These are phyloP conservation scores for Cyclotella distinguenda DNA, from an alignment of 108 stramenopile genomes.

Conservation along the genomic window DNA sequence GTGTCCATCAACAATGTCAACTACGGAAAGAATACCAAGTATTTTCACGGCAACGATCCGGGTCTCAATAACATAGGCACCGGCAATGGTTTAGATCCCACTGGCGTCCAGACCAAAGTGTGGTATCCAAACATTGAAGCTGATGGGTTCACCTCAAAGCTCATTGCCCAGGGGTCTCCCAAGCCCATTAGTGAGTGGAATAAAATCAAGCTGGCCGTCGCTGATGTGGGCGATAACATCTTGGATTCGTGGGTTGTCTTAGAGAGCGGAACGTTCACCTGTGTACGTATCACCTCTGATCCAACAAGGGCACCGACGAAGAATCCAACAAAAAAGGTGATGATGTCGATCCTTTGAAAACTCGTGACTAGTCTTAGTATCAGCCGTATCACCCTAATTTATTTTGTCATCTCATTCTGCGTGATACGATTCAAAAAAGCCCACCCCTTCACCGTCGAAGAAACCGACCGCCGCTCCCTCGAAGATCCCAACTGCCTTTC, in stretches of 20 bases:
- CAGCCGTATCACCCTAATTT: no score
- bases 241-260: constrained; percentile 45
- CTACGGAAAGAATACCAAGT: constrained; percentile 28
- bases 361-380: no score
- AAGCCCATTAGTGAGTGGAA: constrained; percentile 5
- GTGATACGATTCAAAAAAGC: not conserved
- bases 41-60: constrained; percentile 46
- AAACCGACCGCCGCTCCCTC: no score
- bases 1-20: constrained; percentile 47
- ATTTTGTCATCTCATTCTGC: not conserved
- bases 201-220: constrained; percentile 35
- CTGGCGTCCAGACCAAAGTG: not conserved
- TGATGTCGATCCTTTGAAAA: no score
- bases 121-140: constrained; percentile 32
- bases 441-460: not conserved
- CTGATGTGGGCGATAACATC: constrained; percentile 29
- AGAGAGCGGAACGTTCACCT: constrained; percentile 29
- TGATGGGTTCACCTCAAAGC: constrained; percentile 40
- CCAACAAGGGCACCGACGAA: not conserved
- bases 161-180: constrained; percentile 30
- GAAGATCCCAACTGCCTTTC: no score
- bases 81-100: constrained; percentile 13
- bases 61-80: constrained; percentile 8
- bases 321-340: constrained; percentile 5
- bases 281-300: constrained; percentile 33